Conservation (phyloP, 176 grass and related monocot genomes). For the Triticum timopheevii region DNA sequence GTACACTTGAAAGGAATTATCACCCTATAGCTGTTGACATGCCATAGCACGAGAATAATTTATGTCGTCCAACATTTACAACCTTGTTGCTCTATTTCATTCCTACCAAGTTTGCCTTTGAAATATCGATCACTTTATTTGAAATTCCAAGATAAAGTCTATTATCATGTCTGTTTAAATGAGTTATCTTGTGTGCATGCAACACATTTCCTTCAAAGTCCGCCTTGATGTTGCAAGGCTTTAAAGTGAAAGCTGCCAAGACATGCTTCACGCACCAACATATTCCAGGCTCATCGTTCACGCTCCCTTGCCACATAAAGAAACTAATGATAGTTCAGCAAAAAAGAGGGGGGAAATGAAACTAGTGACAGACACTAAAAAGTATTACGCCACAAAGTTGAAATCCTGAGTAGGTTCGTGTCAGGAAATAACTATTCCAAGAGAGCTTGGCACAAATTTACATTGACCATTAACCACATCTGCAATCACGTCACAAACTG, state of each 20-base stretch:
- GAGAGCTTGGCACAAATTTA: background rate
- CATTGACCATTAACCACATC: background rate
- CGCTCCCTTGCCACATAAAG: background rate
- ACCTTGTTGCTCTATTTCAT: too few relatives aligned
- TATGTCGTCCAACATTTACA: too few relatives aligned
- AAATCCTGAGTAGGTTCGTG: background rate
- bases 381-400: background rate
- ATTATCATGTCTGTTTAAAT: background rate
- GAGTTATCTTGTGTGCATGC: background rate
- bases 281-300: constrained; percentile 9
- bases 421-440: background rate
- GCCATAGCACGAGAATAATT: too few relatives aligned
- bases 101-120: too few relatives aligned
- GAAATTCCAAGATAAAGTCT: too few relatives aligned
- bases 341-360: background rate
- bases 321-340: background rate
- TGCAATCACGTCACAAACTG: background rate
- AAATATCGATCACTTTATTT: too few relatives aligned
- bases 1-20: too few relatives aligned
- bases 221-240: background rate
- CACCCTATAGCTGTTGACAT: too few relatives aligned
- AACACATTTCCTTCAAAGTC: background rate
- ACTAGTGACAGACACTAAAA: background rate
- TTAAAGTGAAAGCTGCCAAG: constrained; percentile 25
- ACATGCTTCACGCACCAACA: constrained; percentile 28